Evolutionary conservation across 768 basidiomycete species (phyloP).

Genomic region (Mycena galopus): DNA sequence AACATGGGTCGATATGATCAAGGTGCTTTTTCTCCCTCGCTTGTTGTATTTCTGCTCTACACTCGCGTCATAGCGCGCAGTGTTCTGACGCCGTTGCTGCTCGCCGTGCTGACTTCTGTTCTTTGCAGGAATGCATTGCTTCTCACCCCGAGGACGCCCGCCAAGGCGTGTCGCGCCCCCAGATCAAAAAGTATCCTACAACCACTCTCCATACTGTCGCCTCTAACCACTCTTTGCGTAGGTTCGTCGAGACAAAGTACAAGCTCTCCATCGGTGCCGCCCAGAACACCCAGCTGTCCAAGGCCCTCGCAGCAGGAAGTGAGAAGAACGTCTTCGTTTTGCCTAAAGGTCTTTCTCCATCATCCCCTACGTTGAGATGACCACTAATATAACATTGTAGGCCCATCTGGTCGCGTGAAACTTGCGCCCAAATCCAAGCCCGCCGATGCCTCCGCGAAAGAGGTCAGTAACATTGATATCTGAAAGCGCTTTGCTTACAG

Average conservation of each 20-base stretch:
- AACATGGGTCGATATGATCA: constrained; percentile 84
- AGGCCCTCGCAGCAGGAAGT: constrained; percentile 84
- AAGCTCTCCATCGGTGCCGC: constrained; percentile 83
- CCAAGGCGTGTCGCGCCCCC: constrained; percentile 87
- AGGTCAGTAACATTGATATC: constrained; percentile 55
- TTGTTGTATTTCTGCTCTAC: background rate
- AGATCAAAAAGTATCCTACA: constrained; percentile 87
- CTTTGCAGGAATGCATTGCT: constrained; percentile 83
- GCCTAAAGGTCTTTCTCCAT: constrained; percentile 82
- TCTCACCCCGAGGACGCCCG: constrained; percentile 82
- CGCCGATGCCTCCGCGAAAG: constrained; percentile 63
- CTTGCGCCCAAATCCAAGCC: constrained; percentile 68
- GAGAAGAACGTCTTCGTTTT: constrained; percentile 88
- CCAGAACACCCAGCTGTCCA: constrained; percentile 83
- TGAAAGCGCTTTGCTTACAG: constrained; percentile 15
- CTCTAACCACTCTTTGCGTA: constrained; percentile 50
- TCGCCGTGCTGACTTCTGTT: constrained; percentile 27
- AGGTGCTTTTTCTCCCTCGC: constrained; percentile 56
- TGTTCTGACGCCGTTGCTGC: constrained; percentile 11
- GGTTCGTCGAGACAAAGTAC: constrained; percentile 89
- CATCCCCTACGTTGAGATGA: constrained; percentile 12
- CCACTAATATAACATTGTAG: constrained; percentile 51
- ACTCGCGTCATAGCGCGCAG: background rate
- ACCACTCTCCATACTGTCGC: background rate
- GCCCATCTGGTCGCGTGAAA: constrained; percentile 81